Evolutionary conservation across 1,284 basidiomycete species (phyloP).

Genomic region (Rhodotorula sp.): DNA sequence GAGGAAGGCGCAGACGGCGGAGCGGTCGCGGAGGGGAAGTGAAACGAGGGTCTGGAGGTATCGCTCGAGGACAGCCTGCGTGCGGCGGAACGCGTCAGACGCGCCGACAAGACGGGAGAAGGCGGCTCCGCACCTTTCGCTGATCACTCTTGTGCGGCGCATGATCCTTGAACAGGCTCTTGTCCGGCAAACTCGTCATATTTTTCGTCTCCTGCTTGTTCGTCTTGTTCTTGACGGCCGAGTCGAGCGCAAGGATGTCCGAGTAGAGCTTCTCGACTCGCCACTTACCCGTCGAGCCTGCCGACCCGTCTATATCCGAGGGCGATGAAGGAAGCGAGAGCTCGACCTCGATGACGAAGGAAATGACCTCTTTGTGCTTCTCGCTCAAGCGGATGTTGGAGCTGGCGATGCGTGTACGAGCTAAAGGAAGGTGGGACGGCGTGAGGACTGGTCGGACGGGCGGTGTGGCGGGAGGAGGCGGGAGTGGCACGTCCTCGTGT

Average conservation of each 20-base stretch:
- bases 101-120: no score
- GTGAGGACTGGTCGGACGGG: slow-evolving; percentile 24
- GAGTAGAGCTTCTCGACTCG: slow-evolving; percentile 90
- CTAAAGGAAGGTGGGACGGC: slow-evolving; percentile 30
- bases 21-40: slow-evolving; percentile 74
- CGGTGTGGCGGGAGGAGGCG: slow-evolving; percentile 4
- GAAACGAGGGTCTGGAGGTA: slow-evolving; percentile 84
- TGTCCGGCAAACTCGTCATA: slow-evolving; percentile 79
- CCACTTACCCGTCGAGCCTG: slow-evolving; percentile 59
- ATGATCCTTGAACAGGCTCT: slow-evolving; percentile 91
- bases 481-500: not conserved
- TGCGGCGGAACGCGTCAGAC: no score
- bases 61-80: slow-evolving; percentile 71
- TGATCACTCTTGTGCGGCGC: slow-evolving; percentile 95
- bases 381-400: slow-evolving; percentile 70
- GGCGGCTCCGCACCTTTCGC: slow-evolving; percentile 64
- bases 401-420: slow-evolving; percentile 24
- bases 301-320: not conserved
- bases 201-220: slow-evolving; percentile 64
- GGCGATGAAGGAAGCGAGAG: slow-evolving; percentile 35
- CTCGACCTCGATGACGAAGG: slow-evolving; percentile 63
- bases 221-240: slow-evolving; percentile 60
- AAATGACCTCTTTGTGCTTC: slow-evolving; percentile 78
- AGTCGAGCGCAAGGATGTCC: slow-evolving; percentile 81
- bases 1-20: slow-evolving; percentile 87